Evolutionary conservation across 2,329 filamentous ascomycete genomes (phyloP).

Genomic region (Magnaporthiopsis incrustans): DNA sequence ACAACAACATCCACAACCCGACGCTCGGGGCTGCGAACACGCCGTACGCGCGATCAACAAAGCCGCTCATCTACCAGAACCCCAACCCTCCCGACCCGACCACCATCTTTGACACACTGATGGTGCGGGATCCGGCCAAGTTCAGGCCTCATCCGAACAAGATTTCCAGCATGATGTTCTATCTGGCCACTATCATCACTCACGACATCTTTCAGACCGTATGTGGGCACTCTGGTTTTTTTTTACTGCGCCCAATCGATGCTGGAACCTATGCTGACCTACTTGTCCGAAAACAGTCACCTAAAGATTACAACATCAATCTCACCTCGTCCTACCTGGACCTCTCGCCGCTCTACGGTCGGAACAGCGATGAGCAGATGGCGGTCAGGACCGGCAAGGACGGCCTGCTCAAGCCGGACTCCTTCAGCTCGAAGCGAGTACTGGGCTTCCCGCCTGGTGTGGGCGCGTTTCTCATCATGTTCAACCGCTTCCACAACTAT

Average conservation of each 20-base stretch:
- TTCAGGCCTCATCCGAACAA: slow-evolving; percentile 59
- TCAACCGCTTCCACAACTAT: slow-evolving; percentile 64
- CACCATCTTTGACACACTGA: slow-evolving; percentile 58
- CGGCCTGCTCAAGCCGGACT: slow-evolving; percentile 64
- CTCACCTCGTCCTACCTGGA: slow-evolving; percentile 67
- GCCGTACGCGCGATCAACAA: slow-evolving; percentile 63
- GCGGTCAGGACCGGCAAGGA: slow-evolving; percentile 54
- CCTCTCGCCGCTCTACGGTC: slow-evolving; percentile 65
- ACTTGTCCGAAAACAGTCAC: slow-evolving; percentile 2
- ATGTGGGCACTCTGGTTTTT: not conserved
- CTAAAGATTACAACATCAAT: slow-evolving; percentile 6
- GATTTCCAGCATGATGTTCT: slow-evolving; percentile 70
- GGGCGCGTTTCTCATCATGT: slow-evolving; percentile 60
- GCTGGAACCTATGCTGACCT: not conserved
- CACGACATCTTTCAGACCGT: slow-evolving; percentile 54
- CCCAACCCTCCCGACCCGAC: slow-evolving; percentile 48
- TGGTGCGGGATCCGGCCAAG: slow-evolving; percentile 44
- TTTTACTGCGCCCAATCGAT: no score
- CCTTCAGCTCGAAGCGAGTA: slow-evolving; percentile 57
- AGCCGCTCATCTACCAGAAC: slow-evolving; percentile 46
- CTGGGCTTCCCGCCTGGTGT: slow-evolving; percentile 61
- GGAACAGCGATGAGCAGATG: slow-evolving; percentile 53
- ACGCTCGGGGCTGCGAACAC: slow-evolving; percentile 56
- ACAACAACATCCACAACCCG: slow-evolving; percentile 53
- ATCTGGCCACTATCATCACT: slow-evolving; percentile 62